Conservation (phyloP, 169 alveolate species). For the Cryptosporidium baileyi region DNA sequence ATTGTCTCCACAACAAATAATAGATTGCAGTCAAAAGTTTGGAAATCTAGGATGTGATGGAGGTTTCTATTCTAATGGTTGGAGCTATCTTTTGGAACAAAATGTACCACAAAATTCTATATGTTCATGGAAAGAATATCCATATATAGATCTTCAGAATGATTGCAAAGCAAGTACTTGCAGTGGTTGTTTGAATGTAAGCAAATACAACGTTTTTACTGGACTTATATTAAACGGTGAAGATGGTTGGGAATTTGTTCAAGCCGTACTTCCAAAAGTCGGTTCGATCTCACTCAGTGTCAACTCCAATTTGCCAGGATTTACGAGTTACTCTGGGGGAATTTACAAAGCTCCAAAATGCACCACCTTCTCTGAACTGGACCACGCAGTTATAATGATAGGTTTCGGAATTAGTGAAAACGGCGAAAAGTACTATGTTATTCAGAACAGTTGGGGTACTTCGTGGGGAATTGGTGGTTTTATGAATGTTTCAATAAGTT, state of each 20-base stretch:
- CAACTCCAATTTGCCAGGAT: constrained; percentile 57
- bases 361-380: constrained; percentile 22
- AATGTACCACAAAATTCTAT: constrained; percentile 13
- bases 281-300: constrained; percentile 52
- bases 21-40: constrained; percentile 25
- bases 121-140: constrained; percentile 61
- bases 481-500: constrained; percentile 47
- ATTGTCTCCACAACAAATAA: constrained; percentile 63
- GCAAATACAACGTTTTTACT: constrained; percentile 24
- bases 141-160: constrained; percentile 5
- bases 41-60: constrained; percentile 66
- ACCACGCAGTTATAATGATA: constrained; percentile 71
- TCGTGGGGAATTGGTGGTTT: constrained; percentile 66
- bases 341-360: constrained; percentile 62
- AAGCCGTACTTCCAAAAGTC: constrained; percentile 18
- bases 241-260: constrained; percentile 69
- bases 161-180: not conserved
- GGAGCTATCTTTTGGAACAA: constrained; percentile 42
- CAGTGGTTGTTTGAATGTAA: constrained; percentile 16
- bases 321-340: constrained; percentile 52
- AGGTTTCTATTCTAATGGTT: constrained; percentile 59
- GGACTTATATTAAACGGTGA: constrained; percentile 15
- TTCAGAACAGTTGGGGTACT: constrained; percentile 65
- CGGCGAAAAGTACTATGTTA: constrained; percentile 64
- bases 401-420: constrained; percentile 53